phyloP scores from a whole-genome alignment of 2,329 filamentous ascomycete species.

The Hymenoscyphus infarciens region DNA sequence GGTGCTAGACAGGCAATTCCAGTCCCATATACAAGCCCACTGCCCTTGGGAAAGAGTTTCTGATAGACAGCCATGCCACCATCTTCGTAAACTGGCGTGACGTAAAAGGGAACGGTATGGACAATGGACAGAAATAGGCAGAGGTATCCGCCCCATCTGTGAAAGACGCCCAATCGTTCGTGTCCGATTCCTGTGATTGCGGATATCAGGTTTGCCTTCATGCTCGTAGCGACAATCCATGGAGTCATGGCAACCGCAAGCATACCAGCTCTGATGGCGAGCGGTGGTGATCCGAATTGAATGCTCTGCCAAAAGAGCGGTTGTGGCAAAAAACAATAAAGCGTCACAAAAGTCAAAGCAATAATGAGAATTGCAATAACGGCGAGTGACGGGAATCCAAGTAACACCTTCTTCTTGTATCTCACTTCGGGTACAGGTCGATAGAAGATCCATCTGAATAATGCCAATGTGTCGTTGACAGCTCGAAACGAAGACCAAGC shows the following conservation, averaged over 20 bases:
- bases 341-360: conserved; percentile 66
- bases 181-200: conserved; percentile 86
- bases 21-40: conserved; percentile 76
- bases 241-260: conserved; percentile 86
- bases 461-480: conserved; percentile 75
- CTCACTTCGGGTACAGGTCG: conserved; percentile 74
- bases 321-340: conserved; percentile 84
- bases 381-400: conserved; percentile 78
- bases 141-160: conserved; percentile 87
- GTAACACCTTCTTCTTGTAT: conserved; percentile 57
- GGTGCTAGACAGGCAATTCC: conserved; percentile 80
- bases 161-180: conserved; percentile 86
- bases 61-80: conserved; percentile 68
- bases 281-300: conserved; percentile 77
- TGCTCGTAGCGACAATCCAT: conserved; percentile 86
- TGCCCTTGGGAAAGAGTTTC: conserved; percentile 61
- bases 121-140: conserved; percentile 79
- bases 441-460: conserved; percentile 87
- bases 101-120: conserved; percentile 84
- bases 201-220: conserved; percentile 85
- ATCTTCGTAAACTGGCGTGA: conserved; percentile 83
- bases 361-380: conserved; percentile 65
- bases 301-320: conserved; percentile 90
- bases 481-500: conserved; percentile 70
- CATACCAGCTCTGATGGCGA: conserved; percentile 88